Evolutionary conservation across 441 rosid genomes (phyloP), one percentile per base, ranked within the genome.

Genomic region (Populus tomentosa): DNA sequence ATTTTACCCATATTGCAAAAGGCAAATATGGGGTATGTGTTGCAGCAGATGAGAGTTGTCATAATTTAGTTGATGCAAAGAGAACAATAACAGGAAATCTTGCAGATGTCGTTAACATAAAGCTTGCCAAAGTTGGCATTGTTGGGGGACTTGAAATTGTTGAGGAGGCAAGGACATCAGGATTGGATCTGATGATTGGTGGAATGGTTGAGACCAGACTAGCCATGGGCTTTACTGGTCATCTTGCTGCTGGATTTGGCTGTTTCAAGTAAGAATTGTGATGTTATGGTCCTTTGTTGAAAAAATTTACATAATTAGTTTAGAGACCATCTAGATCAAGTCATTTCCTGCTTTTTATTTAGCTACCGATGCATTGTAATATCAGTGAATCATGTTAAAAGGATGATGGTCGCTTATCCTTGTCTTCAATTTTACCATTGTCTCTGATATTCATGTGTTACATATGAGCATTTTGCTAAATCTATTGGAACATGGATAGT

Each of bases 1-100:
- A 81, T 24, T 97, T 95, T 80, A 89, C 86, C 42, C 88, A 30
- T 50, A 76, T 85, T 70, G 99, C 93, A 2, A 90, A 84, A 82
- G 77, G 79, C 53, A 90, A 85, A 74, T 94, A 86, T 61, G 91
- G 91, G 46, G 85, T 91, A 74, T 91, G 94, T 40, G 90, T 95
- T 79, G 98, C 97, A 59, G 99, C 99, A 33, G 98, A 95, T 81
- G 97, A 95, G 86, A 95, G 99, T 79, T 93, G 95, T 74, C 88
- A 93, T 65, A 85, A 84, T 79, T 71, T 90, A 76, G 84, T 71
- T 75, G 98, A 95, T 74, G 92, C 89, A 71, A 84, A 86, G 85
- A 92, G 79, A 87, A 92, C 94, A 79, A 85, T 85, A 16, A 73
- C 86, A 65, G 92, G 85, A 79, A 82, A 84, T 63, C 86, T 89